Percentiles rank a stretch among this genome's conserved stretches.
Conservation (phyloP, 495 filamentous ascomycete species). For the Melanomma pulvis-pyrius region DNA sequence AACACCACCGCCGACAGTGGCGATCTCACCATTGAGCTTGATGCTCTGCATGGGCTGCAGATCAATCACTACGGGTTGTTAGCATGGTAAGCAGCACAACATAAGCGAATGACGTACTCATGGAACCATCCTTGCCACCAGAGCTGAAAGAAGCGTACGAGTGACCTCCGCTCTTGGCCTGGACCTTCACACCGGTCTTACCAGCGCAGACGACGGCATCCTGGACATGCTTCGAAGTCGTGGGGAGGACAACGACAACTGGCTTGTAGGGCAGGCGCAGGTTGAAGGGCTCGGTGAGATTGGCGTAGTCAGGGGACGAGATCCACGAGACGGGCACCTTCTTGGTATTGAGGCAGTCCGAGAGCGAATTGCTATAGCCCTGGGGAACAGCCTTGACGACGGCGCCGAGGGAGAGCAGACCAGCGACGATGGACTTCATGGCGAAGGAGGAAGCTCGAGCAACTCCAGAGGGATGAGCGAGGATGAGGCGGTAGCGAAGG, state of each 20-base stretch:
- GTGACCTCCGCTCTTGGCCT: slow-evolving; percentile 73
- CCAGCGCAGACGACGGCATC: slow-evolving; percentile 63
- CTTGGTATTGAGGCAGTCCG: slow-evolving; percentile 23
- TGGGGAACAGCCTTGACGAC: not conserved
- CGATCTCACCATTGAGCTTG: slow-evolving; percentile 57
- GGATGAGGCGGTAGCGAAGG: not conserved
- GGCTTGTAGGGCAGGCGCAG: slow-evolving; percentile 64
- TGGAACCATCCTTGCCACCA: slow-evolving; percentile 57
- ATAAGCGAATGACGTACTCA: slow-evolving; percentile 31
- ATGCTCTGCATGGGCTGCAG: slow-evolving; percentile 55
- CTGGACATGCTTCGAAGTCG: slow-evolving; percentile 60
- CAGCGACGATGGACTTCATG: slow-evolving; percentile 4
- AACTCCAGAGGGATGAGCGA: not conserved
- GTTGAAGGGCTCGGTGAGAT: slow-evolving; percentile 58
- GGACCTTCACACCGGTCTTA: slow-evolving; percentile 61
- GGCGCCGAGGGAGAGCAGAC: not conserved
- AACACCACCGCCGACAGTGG: slow-evolving; percentile 67
- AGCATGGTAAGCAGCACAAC: not conserved
- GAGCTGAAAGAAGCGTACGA: slow-evolving; percentile 64
- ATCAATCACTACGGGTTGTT: slow-evolving; percentile 51
- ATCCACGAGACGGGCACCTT: slow-evolving; percentile 10
- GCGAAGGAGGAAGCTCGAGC: not conserved
- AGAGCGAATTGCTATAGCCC: not conserved
- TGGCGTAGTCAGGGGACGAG: slow-evolving; percentile 8
- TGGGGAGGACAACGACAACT: slow-evolving; percentile 63